Evolutionary conservation across 2,329 filamentous ascomycete genomes (phyloP), one percentile per base, ranked within the genome.

Genomic region (Ambrosiella xylebori): DNA sequence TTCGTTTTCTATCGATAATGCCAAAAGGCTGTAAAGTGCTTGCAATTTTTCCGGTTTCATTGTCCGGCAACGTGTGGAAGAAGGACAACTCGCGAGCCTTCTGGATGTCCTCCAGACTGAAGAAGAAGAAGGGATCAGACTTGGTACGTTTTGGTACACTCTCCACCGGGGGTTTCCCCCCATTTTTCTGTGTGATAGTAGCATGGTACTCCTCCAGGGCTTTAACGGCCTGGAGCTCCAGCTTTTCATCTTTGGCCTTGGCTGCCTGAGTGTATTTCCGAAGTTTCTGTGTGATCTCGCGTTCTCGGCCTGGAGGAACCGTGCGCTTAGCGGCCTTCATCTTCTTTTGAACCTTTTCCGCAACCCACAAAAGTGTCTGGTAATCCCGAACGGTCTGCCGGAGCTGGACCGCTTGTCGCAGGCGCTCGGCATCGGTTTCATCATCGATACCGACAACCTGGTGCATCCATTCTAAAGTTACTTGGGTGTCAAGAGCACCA

Each of bases 401-500:
- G 6, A 7, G 35, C 15, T 45, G 27, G n/a, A 56, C 56, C n/a
- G 47, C 45, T 38, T 50, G 38, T 68, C 27, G 27, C 27, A 27
- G 4, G 27, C 65, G 65, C 67, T 36, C n/a, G 2, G 52, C 55
- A 17, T 54, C 35, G 36, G 15, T 36, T 45, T 67, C 61, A 27
- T 64, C 59, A 35, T 75, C 70, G 13, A 66, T 62, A 7, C 71
- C 70, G 15, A 76, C 80, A 8, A 89, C 69, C 65, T 86, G 78
- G 45, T 74, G 72, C 2, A 84, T 68, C 64, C 75, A 77, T 3
- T 82, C 75, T 57, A 77, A 78, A n/a, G 74, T 67, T 2, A 85
- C 68, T 63, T 88, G 82, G 1, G 77, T 73, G 56, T 84, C 74
- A 3, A 86, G 66, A 3, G 78, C 74, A 19, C 74, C 67, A 51